Conservation (phyloP, 2,329 filamentous ascomycete species). For the Arthrobotrys musiformis region DNA sequence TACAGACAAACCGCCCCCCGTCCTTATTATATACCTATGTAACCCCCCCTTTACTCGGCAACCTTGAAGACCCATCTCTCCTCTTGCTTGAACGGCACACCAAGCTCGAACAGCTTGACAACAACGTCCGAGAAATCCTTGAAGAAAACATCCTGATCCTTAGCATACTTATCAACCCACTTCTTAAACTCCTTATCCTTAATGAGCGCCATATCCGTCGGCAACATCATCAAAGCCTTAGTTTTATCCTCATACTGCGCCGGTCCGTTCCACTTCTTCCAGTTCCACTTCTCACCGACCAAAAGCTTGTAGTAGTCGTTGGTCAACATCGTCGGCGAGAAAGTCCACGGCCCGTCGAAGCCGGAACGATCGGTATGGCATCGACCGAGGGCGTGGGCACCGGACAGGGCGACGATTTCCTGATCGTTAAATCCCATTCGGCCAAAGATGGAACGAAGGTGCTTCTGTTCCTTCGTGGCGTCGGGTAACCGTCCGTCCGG, state of each 20-base stretch:
- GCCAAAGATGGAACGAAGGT: slow-evolving; percentile 90
- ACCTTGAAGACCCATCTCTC: slow-evolving; percentile 76
- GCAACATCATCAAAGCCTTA: slow-evolving; percentile 96
- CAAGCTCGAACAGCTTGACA: slow-evolving; percentile 88
- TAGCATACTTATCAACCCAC: slow-evolving; percentile 86
- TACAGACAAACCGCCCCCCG: slow-evolving; percentile 1
- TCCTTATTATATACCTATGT: not conserved
- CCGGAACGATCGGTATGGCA: slow-evolving; percentile 85
- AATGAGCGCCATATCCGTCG: slow-evolving; percentile 85
- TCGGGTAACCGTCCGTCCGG: slow-evolving; percentile 93
- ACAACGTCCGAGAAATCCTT: slow-evolving; percentile 85
- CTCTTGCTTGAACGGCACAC: slow-evolving; percentile 83
- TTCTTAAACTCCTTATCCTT: slow-evolving; percentile 87
- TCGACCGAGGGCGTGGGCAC: slow-evolving; percentile 78
- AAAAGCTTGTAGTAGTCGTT: slow-evolving; percentile 95
- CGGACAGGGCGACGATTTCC: slow-evolving; percentile 90
- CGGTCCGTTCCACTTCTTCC: slow-evolving; percentile 90
- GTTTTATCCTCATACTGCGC: slow-evolving; percentile 88
- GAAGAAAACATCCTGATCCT: slow-evolving; percentile 92
- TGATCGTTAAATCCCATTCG: slow-evolving; percentile 98
- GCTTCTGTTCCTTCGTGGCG: slow-evolving; percentile 78
- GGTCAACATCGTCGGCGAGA: slow-evolving; percentile 88
- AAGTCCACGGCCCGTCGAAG: slow-evolving; percentile 89
- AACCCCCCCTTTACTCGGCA: slow-evolving; percentile 59
- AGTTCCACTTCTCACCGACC: slow-evolving; percentile 90